Percentiles rank a stretch among this genome's conserved stretches.
phyloP scores from a whole-genome alignment of 176 grass and related monocot genomes.

The Raddia distichophylla region DNA sequence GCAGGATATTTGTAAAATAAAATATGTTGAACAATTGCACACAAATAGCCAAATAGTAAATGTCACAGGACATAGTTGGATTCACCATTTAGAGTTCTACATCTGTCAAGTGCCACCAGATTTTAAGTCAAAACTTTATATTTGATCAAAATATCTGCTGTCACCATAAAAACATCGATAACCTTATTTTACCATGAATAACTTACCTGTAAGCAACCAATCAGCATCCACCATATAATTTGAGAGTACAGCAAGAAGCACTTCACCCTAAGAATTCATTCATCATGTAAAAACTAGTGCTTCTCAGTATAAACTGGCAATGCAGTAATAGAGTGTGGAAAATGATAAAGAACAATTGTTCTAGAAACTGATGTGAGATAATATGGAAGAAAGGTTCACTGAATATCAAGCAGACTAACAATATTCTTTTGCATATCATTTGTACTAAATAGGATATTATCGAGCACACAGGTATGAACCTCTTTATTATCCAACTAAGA shows the following conservation, averaged over 20 bases:
- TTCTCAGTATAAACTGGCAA: conserved; percentile 13
- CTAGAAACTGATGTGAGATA: neutral
- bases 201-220: conserved; percentile 79
- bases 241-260: conserved; percentile 78
- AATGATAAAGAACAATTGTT: neutral
- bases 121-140: neutral
- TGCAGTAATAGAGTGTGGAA: neutral
- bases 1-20: neutral
- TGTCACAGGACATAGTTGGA: neutral
- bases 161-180: neutral
- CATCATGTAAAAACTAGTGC: conserved; percentile 33
- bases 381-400: conserved; percentile 5
- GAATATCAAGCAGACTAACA: neutral
- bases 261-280: conserved; percentile 69
- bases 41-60: conserved; percentile 7
- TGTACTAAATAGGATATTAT: neutral
- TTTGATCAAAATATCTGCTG: neutral
- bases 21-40: conserved; percentile 9
- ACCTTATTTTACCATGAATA: conserved; percentile 15
- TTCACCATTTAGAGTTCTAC: neutral
- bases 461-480: neutral
- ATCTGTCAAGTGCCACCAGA: neutral
- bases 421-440: neutral
- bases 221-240: conserved; percentile 99
- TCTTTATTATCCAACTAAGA: neutral